phyloP scores from a whole-genome alignment of 495 filamentous ascomycete genomes.

The Neurospora terricola region DNA sequence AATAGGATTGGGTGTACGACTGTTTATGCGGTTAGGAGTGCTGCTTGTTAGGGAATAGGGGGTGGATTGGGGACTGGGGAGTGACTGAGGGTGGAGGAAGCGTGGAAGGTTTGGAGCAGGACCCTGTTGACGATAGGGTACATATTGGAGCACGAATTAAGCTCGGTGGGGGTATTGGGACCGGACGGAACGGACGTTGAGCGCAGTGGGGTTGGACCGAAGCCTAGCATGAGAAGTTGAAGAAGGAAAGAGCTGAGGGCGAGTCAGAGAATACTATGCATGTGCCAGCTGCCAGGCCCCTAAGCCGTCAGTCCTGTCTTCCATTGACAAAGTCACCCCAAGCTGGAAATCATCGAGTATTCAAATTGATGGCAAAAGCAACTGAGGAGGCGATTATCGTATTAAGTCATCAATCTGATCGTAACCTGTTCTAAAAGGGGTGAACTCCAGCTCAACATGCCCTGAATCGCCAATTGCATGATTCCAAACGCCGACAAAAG shows the following conservation, averaged over 20 bases:
- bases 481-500: not conserved
- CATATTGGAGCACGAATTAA: too few species aligned
- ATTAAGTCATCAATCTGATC: not conserved
- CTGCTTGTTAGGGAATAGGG: slow-evolving; percentile 12
- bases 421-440: not conserved
- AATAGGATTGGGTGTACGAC: slow-evolving; percentile 24
- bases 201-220: too few species aligned
- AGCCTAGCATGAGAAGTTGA: not conserved
- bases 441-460: not conserved
- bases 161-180: too few species aligned
- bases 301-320: not conserved
- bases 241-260: not conserved
- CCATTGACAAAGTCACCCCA: not conserved
- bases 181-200: not conserved
- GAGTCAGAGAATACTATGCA: not conserved
- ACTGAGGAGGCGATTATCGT: not conserved
- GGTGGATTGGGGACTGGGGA: not conserved
- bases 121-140: too few species aligned
- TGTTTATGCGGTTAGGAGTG: slow-evolving; percentile 15
- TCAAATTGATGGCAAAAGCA: too few species aligned
- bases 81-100: too few species aligned
- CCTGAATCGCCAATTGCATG: not conserved
- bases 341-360: not conserved
- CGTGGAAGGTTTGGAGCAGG: too few species aligned
- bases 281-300: not conserved